Evolutionary conservation across 768 basidiomycete species (phyloP).

Genomic region (Tephrocybe sp.): DNA sequence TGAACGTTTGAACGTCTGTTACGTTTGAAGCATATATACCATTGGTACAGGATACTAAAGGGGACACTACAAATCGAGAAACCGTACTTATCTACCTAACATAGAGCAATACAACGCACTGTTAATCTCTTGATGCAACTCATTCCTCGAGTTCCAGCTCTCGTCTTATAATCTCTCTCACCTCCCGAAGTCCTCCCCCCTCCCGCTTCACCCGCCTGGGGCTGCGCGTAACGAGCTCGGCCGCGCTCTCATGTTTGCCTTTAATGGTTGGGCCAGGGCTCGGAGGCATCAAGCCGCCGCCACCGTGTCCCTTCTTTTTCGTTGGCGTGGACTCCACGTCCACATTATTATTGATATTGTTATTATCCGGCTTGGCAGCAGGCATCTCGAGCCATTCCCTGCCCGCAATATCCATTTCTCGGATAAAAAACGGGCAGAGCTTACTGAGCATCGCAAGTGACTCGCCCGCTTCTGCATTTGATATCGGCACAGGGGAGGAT

Average conservation of each 20-base stretch:
- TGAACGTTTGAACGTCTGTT: no score
- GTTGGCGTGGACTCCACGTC: constrained; percentile 34
- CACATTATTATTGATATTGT: constrained; percentile 13
- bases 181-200: constrained; percentile 71
- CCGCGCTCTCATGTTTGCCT: constrained; percentile 55
- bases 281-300: constrained; percentile 22
- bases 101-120: constrained; percentile 36
- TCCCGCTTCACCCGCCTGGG: constrained; percentile 71
- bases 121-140: constrained; percentile 13
- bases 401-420: constrained; percentile 56
- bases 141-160: constrained; percentile 73
- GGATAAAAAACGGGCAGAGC: constrained; percentile 81
- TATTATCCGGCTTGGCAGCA: constrained; percentile 27
- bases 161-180: constrained; percentile 75
- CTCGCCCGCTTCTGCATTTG: constrained; percentile 72
- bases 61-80: constrained; percentile 1
- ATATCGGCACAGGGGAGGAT: constrained; percentile 80
- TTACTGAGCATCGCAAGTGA: constrained; percentile 63
- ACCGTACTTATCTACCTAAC: constrained; percentile 15
- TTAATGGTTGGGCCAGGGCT: constrained; percentile 46
- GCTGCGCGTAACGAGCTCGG: constrained; percentile 64
- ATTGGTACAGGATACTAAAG: constrained; percentile 15
- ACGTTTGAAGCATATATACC: no score
- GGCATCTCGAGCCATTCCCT: constrained; percentile 65
- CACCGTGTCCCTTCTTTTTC: constrained; percentile 27